These are phyloP conservation scores for Saksenaea vasiformis DNA, from an alignment of 371 early-diverging fungal genomes.

Conservation along the genomic window DNA sequence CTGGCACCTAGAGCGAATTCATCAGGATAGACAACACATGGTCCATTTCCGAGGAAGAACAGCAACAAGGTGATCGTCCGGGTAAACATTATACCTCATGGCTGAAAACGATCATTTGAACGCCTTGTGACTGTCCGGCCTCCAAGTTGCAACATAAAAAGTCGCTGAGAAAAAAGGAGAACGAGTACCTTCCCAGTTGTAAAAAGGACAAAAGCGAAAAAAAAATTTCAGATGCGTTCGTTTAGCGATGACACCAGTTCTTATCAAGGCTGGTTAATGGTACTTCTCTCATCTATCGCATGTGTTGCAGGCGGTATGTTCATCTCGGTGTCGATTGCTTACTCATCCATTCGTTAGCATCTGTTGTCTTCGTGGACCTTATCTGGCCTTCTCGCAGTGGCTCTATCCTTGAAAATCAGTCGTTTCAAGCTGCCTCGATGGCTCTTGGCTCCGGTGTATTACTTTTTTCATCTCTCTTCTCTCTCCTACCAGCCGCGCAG, in stretches of 20 bases:
- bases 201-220: too few relatives aligned
- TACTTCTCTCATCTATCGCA: conserved; percentile 35
- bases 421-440: conserved; percentile 39
- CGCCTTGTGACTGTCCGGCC: neutral
- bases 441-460: conserved; percentile 45
- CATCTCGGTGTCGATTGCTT: neutral
- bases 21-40: too few relatives aligned
- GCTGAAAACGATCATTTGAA: neutral
- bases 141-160: neutral
- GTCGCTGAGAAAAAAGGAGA: neutral
- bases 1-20: too few relatives aligned
- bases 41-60: too few relatives aligned
- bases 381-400: conserved; percentile 8
- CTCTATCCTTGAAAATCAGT: conserved; percentile 20
- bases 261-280: conserved; percentile 36
- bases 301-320: conserved; percentile 38
- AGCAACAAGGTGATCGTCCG: neutral
- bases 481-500: conserved; percentile 41
- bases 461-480: conserved; percentile 37
- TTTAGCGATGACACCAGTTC: neutral
- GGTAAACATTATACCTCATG: neutral
- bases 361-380: conserved; percentile 16
- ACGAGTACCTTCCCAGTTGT: conserved; percentile 6
- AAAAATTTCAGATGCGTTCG: neutral
- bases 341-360: conserved; percentile 9